A percentile compares a stretch with the other conserved stretches of the same genome.
These are phyloP conservation scores for Leishmania amazonensis DNA, from an alignment of 208 protist species.

Conservation along the genomic window DNA sequence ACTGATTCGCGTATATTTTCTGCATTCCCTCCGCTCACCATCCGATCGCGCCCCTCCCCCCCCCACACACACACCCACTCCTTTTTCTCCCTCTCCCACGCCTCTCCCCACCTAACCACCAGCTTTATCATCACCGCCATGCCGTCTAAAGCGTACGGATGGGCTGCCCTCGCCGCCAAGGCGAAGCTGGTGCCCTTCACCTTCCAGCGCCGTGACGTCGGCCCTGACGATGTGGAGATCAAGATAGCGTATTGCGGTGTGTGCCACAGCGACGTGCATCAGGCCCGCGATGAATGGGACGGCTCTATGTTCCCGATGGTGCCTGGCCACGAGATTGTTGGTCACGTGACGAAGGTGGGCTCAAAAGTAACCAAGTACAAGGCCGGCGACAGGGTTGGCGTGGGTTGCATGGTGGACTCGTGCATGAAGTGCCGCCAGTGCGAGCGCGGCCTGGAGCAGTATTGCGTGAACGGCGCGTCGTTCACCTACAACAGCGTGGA, in stretches of 20 bases:
- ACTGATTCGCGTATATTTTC: background rate
- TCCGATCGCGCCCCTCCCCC: background rate
- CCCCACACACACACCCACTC: background rate
- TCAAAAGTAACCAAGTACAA: constrained; percentile 73
- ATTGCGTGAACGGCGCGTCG: constrained; percentile 57
- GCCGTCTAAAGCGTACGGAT: constrained; percentile 51
- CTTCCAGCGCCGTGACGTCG: constrained; percentile 55
- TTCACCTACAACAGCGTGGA: constrained; percentile 62
- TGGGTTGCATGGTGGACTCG: constrained; percentile 91
- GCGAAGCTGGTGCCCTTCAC: constrained; percentile 51
- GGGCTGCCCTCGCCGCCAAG: constrained; percentile 42
- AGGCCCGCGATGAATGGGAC: constrained; percentile 75
- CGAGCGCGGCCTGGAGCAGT: constrained; percentile 70
- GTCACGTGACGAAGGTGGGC: constrained; percentile 70
- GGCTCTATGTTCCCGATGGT: constrained; percentile 68
- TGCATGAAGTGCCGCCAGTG: constrained; percentile 72
- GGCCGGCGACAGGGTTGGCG: constrained; percentile 81
- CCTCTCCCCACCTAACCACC: background rate
- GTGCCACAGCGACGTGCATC: constrained; percentile 86
- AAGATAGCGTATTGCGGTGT: constrained; percentile 75
- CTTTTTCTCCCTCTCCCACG: background rate
- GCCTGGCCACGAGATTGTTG: constrained; percentile 86
- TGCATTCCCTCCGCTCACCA: background rate
- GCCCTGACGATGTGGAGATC: constrained; percentile 58
- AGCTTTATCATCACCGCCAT: constrained; percentile 21